These are phyloP conservation scores for Candida krabiensis DNA, from an alignment of 805 yeast genomes.

Conservation along the genomic window DNA sequence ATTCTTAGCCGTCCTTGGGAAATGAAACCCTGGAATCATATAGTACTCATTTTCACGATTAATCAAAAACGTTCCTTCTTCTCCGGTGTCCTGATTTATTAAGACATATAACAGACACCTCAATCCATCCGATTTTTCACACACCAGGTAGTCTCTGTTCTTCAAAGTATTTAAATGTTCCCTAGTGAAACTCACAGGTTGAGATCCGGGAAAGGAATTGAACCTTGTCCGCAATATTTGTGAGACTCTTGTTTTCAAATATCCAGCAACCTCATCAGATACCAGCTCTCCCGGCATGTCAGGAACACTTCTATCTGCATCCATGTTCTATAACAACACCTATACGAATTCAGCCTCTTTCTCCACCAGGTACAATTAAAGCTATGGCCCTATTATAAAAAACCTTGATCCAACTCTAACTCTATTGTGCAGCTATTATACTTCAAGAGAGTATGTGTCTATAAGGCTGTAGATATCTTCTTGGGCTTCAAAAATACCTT, in stretches of 20 bases:
- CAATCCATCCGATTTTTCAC: constrained; percentile 95
- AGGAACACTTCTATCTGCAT: constrained; percentile 58
- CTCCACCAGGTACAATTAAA: too few species aligned
- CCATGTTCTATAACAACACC: constrained; percentile 13
- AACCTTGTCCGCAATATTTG: constrained; percentile 56
- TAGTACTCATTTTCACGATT: constrained; percentile 88
- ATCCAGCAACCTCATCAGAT: constrained; percentile 68
- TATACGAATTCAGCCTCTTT: too few species aligned
- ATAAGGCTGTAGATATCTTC: too few species aligned
- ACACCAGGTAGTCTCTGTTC: constrained; percentile 82
- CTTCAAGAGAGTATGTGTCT: too few species aligned
- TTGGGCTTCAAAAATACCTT: too few species aligned
- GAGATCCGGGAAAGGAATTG: constrained; percentile 82
- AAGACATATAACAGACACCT: constrained; percentile 75
- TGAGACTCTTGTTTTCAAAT: constrained; percentile 67
- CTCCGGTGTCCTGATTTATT: constrained; percentile 60
- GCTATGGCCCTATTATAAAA: too few species aligned
- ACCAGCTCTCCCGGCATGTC: constrained; percentile 82
- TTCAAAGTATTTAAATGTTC: constrained; percentile 67
- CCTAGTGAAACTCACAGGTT: constrained; percentile 88
- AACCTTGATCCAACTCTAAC: too few species aligned
- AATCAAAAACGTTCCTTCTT: constrained; percentile 86
- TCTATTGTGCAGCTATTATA: too few species aligned
- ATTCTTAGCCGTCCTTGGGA: constrained; percentile 56
- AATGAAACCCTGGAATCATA: constrained; percentile 79